Conservation (phyloP, 2,329 filamentous ascomycete species). For the Albophoma yamanashiensis region DNA sequence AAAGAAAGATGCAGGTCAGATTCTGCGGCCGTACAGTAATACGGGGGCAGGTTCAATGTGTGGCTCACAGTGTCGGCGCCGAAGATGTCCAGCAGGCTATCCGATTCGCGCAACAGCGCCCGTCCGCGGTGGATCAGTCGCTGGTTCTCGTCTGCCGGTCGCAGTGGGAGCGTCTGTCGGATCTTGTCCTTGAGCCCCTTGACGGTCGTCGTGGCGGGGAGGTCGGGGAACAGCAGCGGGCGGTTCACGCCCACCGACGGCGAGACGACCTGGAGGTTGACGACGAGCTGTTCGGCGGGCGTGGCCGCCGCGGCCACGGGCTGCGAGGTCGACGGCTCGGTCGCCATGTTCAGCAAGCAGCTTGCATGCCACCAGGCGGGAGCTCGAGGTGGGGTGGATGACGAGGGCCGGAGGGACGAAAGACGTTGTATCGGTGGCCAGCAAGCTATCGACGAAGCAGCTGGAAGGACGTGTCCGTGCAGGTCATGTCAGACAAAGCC, state of each 20-base stretch:
- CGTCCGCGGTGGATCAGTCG: slow-evolving; percentile 51
- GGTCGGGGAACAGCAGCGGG: slow-evolving; percentile 35
- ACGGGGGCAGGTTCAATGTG: background rate
- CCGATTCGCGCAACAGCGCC: slow-evolving; percentile 40
- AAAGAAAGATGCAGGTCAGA: slow-evolving; percentile 5
- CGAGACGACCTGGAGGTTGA: slow-evolving; percentile 49
- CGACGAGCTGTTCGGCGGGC: slow-evolving; percentile 23
- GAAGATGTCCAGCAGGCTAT: slow-evolving; percentile 47
- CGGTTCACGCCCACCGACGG: slow-evolving; percentile 43
- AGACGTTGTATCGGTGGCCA: background rate
- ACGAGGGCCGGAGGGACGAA: background rate
- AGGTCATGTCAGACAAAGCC: slow-evolving; percentile 7
- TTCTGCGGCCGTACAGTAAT: background rate
- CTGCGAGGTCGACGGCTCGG: slow-evolving; percentile 18
- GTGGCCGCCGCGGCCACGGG: slow-evolving; percentile 11
- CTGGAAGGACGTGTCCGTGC: slow-evolving; percentile 3
- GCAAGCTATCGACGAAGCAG: background rate
- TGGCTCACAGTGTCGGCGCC: slow-evolving; percentile 39
- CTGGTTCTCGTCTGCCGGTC: slow-evolving; percentile 43
- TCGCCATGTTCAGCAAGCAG: slow-evolving; percentile 26
- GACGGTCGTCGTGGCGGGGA: slow-evolving; percentile 41
- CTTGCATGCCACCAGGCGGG: slow-evolving; percentile 12
- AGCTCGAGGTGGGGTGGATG: background rate
- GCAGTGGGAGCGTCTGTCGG: slow-evolving; percentile 36
- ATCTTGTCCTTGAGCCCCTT: slow-evolving; percentile 48